Base-by-base conservation (phyloP, 1,139 yeast species). In the Pneumocystis wakefieldiae region DNA sequence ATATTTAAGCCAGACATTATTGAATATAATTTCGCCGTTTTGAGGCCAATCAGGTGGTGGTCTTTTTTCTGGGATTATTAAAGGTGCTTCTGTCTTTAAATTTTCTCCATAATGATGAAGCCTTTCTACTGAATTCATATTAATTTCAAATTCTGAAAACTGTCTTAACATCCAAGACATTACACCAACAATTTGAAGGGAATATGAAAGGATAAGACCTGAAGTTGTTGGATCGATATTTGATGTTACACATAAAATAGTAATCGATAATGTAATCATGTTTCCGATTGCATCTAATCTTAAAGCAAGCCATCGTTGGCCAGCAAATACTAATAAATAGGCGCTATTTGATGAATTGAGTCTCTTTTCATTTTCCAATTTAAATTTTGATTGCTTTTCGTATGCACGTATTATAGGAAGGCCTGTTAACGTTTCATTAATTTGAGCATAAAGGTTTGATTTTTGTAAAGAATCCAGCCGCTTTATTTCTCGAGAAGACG, bases 371-470 rank as follows among this genome's bases (percentile, higher is more conserved):
- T 83, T 83, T 63, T 82, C 76, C 64, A 75, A 78, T 64, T 77
- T 79, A 73, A 92, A 94, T 71, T 97, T 80, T 2, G 77, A 76
- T 67, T 81, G 81, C 72, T 92, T 97, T 62, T 80, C 81, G 72
- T 86, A 94, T 0, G 97, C 97, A 69, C 97, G 81, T 66, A 94
- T 87, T 1, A 95, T 87, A 24, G 90, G 80, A 53, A 92, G 87
- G 68, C 98, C 98, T 68, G 83, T 87, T 66, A 92, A 78, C 2
- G 97, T 85, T 73, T 92, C 98, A 75, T 92, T 98, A 82, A 92
- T 92, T 73, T 94, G 96, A 4, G 97, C 96, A 76, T 83, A 92
- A 60, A 92, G 86, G 38, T 98, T 98, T 10, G 96, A 88, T 75
- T 89, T 83, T 0, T 97, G 87, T 53, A 90, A 87, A 17, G 96